Evolutionary conservation across 1,284 basidiomycete genomes (phyloP), one percentile per base, ranked within the genome.

Genomic region (Nidula niveotomentosa): DNA sequence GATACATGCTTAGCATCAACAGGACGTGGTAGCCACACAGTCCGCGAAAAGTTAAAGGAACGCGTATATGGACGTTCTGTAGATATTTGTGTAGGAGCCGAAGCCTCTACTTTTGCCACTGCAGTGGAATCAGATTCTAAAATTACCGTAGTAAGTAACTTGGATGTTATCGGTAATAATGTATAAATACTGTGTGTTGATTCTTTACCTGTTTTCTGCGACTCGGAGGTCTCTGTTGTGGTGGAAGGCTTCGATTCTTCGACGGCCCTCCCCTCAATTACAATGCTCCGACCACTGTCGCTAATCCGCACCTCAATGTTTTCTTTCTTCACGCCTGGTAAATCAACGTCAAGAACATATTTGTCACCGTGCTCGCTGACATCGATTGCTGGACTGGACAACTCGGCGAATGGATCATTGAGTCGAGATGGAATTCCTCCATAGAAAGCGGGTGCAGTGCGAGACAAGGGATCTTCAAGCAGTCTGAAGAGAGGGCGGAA

Each of bases 321-420:
- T 63, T 91, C 90, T 73, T 86, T 91, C 70, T 84, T 86, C 17
- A 91, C 84, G 0, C 90, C 90, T 7, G 90, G 90, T 45, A 92
- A 65, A 64, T 92, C 90, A 0, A 89, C 89, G 64, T 90, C 85
- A 45, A 92, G 73, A 49, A 90, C 61, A 61, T 87, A 91, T 47
- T 78, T 76, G 67, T 83, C 77, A 3, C 78, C 82, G 55, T 86
- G 79, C 62, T 92, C 90, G 2, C 78, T 76, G 2, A 91, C 68
- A 57, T 91, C 86, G 9, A 91, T 73, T 0, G 83, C 79, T 4
- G 87, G 87, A 33, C 78, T 3, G 75, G 34, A 71, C 57, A 10
- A 63, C 9, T 67, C 62, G 62, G 80, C 74, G 67, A 85, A 81
- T 1, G 81, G 78, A 59, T 85, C 82, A 13, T 82, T 76, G 49